Evolutionary conservation across 2,329 filamentous ascomycete genomes (phyloP).

Genomic region (Ramularia endophylla): DNA sequence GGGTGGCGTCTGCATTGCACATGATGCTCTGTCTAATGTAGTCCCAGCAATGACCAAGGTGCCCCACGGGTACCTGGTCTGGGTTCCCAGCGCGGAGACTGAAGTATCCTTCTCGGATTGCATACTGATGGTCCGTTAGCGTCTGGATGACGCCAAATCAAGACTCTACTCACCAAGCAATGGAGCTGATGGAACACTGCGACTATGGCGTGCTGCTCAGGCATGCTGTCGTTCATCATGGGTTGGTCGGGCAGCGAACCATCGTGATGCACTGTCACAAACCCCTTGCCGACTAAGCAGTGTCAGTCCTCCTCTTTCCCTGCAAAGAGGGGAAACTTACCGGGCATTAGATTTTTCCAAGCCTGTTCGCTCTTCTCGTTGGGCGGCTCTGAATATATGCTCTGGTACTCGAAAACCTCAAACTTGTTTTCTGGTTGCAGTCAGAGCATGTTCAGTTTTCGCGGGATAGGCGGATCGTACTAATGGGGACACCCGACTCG

Average conservation of each 20-base stretch:
- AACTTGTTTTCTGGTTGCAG: too few species aligned
- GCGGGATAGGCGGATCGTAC: too few species aligned
- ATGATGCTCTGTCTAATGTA: slow-evolving; percentile 8
- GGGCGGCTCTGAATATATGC: too few species aligned
- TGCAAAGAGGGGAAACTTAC: too few species aligned
- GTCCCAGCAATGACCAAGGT: slow-evolving; percentile 6
- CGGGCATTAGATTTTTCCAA: too few species aligned
- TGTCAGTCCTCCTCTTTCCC: too few species aligned
- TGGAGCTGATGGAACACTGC: slow-evolving; percentile 12
- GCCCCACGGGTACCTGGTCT: background rate
- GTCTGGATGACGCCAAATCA: background rate
- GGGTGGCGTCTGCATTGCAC: slow-evolving; percentile 6
- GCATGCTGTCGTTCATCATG: slow-evolving; percentile 21
- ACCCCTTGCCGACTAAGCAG: slow-evolving; percentile 28
- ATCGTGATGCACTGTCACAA: slow-evolving; percentile 25
- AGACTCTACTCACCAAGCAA: slow-evolving; percentile 5
- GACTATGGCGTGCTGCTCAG: slow-evolving; percentile 21
- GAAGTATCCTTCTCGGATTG: background rate
- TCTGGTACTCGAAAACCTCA: too few species aligned
- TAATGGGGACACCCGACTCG: too few species aligned
- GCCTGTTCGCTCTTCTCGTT: too few species aligned
- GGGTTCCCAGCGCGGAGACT: background rate
- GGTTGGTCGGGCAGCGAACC: background rate
- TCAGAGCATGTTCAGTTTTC: too few species aligned
- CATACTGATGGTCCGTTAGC: background rate